Evolutionary conservation across 768 basidiomycete genomes (phyloP).

Genomic region (Xerocomellus dryophilus): DNA sequence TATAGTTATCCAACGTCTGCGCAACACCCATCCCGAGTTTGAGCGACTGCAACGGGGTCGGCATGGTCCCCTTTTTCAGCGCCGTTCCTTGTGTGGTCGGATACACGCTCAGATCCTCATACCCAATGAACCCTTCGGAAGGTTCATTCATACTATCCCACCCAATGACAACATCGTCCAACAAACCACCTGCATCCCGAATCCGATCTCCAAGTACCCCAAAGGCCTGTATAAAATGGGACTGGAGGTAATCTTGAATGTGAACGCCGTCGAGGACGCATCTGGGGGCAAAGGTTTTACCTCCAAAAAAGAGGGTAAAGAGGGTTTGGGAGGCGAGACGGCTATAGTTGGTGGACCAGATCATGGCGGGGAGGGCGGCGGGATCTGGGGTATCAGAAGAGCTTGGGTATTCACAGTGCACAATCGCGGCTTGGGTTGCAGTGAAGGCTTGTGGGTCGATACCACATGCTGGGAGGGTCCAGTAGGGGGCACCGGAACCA

Average conservation of each 20-base stretch:
- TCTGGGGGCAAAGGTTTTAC: conserved; percentile 83
- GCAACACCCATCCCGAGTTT: conserved; percentile 85
- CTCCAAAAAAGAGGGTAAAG: conserved; percentile 94
- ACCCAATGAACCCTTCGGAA: conserved; percentile 69
- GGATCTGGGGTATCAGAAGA: conserved; percentile 58
- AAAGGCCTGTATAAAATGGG: conserved; percentile 73
- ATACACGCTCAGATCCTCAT: conserved; percentile 62
- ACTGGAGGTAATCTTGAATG: conserved; percentile 85
- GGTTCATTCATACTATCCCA: conserved; percentile 99
- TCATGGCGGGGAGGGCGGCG: conserved; percentile 81
- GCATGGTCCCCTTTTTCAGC: conserved; percentile 82
- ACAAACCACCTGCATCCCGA: conserved; percentile 64
- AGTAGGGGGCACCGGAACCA: conserved; percentile 92
- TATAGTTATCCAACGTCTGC: conserved; percentile 79
- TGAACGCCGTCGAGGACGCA: conserved; percentile 89
- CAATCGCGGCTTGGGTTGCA: conserved; percentile 76
- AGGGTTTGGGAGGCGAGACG: conserved; percentile 84
- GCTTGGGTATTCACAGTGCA: conserved; percentile 86
- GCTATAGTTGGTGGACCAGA: conserved; percentile 95
- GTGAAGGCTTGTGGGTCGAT: conserved; percentile 84
- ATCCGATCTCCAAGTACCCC: conserved; percentile 75
- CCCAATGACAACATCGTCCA: conserved; percentile 88
- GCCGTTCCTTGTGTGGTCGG: conserved; percentile 67
- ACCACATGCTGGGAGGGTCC: conserved; percentile 89
- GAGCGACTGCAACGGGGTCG: conserved; percentile 81